Evolutionary conservation across 306 rosid genomes (phyloP), one percentile per base, ranked within the genome.

Genomic region (Begonia fuchsioides): DNA sequence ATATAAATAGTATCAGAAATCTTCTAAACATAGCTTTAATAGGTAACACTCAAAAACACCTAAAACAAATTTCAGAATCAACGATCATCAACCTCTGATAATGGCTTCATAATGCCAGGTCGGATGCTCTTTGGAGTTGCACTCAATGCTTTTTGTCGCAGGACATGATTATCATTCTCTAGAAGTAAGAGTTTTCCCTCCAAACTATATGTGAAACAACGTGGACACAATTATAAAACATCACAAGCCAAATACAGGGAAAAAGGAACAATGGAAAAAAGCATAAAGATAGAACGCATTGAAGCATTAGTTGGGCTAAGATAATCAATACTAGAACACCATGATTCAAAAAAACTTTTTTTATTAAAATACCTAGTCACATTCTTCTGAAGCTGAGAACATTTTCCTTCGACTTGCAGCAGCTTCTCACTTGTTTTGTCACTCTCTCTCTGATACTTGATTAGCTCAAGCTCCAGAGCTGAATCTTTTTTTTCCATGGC

Each of bases 81-180:
- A 26, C 5, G 35, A 26, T 26, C 5, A 26, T 5, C 35, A 26
- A 5, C 94, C 74, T 85, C 95, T 9, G 87, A 57, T 6, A 77
- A 17, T 6, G 94, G 46, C 83, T 70, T 85, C 10, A 76, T 77
- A 68, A 61, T 50, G 54, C 66, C 76, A 12, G 70, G 72, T 11
- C 75, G 93, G 58, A 44, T 77, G 70, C 76, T 76, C 79, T 76
- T 85, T 38, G 83, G 84, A 26, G 98, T 58, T 50, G 71, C 77
- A 68, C 44, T 72, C 59, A 79, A 67, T 43, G 94, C 62, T 53
- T 77, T 90, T 70, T 79, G 96, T 41, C 93, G 86, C 63, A 90
- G 74, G 56, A 90, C 65, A 0, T 60, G 95, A 73, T 90, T 90
- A 72, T 90, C 98, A 32, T 80, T 77, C 74, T 85, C 87, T 44